Evolutionary conservation across 805 yeast genomes (phyloP), one percentile per base, ranked within the genome.

Genomic region (Yamadazyma philogaea): DNA sequence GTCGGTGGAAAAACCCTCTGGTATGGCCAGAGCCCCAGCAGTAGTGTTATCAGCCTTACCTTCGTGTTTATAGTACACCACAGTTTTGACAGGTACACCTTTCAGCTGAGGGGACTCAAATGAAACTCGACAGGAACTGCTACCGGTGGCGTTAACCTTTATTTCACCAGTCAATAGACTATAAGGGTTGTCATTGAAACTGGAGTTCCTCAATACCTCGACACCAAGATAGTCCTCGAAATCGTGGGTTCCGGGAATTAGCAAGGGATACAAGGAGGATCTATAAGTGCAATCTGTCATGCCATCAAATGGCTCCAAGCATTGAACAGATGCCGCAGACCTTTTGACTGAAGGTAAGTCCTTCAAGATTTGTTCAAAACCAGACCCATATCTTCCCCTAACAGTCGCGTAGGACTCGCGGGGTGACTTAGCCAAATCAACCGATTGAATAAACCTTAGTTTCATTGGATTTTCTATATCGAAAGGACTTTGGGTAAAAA

Each of bases 91-190:
- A 1, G 90, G 90, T 0, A 87, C 74, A 7, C 59, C 59, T 34
- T 62, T 53, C 1, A 42, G 39, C 24, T 45, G 41, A 4, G 49
- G 55, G 46, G 45, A 66, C 2, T 80, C 77, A 68, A 87, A 87
- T 15, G 61, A 63, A 28, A 88, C 47, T 19, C 68, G 69, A 61
- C 96, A 88, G 43, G 72, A 72, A 53, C 95, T 74, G 59, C 81
- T 82, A 24, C 79, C 78, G 12, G 72, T 72, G 2, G 76, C 86
- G 32, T 69, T 66, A 37, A 88, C 76, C 40, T 61, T 62, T 30
- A 88, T 53, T 34, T 81, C 82, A 1, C 87, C 89, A 15, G 74
- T 72, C 45, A 81, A 67, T 40, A 89, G 86, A 0, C 82, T 81
- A 57, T 80, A 84, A 1, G 83, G 76, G 42, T 73, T 68, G 34